Percentiles rank a stretch among this genome's conserved stretches.
phyloP scores from a whole-genome alignment of 1,139 yeast genomes.

The Candida buenavistaensis region DNA sequence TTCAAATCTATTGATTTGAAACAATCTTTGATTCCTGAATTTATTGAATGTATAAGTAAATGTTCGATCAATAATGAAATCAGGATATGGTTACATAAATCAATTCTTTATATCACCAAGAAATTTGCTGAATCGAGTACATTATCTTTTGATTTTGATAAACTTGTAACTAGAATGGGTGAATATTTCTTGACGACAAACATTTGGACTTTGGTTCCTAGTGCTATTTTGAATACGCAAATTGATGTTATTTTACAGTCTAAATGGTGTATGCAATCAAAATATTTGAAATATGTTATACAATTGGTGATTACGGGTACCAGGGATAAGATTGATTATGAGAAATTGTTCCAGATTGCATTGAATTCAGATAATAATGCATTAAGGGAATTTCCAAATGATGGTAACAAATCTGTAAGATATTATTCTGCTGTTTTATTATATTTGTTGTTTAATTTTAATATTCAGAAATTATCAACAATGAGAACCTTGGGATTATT shows the following conservation, averaged over 20 bases:
- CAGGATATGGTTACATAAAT: constrained; percentile 45
- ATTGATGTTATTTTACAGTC: constrained; percentile 59
- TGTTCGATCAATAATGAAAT: constrained; percentile 5
- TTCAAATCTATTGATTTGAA: constrained; percentile 18
- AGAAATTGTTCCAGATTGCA: constrained; percentile 64
- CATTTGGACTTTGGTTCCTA: constrained; percentile 48
- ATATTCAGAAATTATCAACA: constrained; percentile 51
- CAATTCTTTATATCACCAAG: constrained; percentile 61
- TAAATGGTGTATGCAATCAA: constrained; percentile 45
- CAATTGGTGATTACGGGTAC: constrained; percentile 34
- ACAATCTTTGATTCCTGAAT: constrained; percentile 24
- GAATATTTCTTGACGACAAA: constrained; percentile 17
- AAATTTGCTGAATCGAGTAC: constrained; percentile 52
- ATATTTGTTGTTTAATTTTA: constrained; percentile 44
- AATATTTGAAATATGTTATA: constrained; percentile 42
- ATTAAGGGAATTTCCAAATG: constrained; percentile 28
- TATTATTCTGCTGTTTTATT: constrained; percentile 47
- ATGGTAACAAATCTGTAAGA: constrained; percentile 23
- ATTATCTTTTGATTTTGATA: constrained; percentile 33
- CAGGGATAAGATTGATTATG: constrained; percentile 41
- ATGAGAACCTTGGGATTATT: constrained; percentile 10
- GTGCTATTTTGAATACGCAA: constrained; percentile 58
- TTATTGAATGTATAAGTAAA: constrained; percentile 21
- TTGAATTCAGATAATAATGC: constrained; percentile 46
- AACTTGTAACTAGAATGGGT: constrained; percentile 23